Base-by-base conservation (phyloP, 176 grass and related monocot species). In the Saccharum officinarum region DNA sequence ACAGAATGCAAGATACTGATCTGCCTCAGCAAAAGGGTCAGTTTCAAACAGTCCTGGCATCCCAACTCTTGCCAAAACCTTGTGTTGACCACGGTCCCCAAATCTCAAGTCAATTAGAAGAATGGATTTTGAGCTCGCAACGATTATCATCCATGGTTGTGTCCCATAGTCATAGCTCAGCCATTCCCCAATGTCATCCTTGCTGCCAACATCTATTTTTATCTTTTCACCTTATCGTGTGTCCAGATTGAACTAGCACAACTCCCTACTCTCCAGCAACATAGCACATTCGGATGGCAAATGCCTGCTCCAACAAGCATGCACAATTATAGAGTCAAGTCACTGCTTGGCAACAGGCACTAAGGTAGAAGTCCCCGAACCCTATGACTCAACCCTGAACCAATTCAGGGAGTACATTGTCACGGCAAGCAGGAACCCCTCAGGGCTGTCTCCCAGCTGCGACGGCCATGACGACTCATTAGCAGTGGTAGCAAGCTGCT, bases 281-380 rank as follows among this genome's bases (percentile, higher is more conserved):
- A 89, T 81, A 1, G 47, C 52, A 36, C 91, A 89, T 55, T 98
- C 89, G 17, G 86, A 83, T 4, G 28, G 61, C 17, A 91, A 71
- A 98, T 94, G 96, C 23, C 73, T 83, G 84, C 89, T 95, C 89
- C 92, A 95, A 86, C 89, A 95, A 4, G 86, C 84, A 71, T 94
- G 93, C 65, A 98, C 81, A 8, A 92, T 84, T 1, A 64, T 62
- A 17, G 50, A 72, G 7, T 95, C 78, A 68, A 98, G 87, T 23
- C 78, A 88, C 30, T 95, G 89, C 44, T 89, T 94, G 9, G 91
- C 91, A 60, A 67, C 22, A 0, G 83, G 88, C 10, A 91, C 66
- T 26, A 95, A 73, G 2, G 63, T 71, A 4, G 42, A 82, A 70
- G 69, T 79, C 37, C 61, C 83, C 14, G 59, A 71, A 47, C 37